Percentiles rank a stretch among this genome's conserved stretches.
These are phyloP conservation scores for Pichia membranifaciens DNA, from an alignment of 805 yeast genomes.

Conservation along the genomic window DNA sequence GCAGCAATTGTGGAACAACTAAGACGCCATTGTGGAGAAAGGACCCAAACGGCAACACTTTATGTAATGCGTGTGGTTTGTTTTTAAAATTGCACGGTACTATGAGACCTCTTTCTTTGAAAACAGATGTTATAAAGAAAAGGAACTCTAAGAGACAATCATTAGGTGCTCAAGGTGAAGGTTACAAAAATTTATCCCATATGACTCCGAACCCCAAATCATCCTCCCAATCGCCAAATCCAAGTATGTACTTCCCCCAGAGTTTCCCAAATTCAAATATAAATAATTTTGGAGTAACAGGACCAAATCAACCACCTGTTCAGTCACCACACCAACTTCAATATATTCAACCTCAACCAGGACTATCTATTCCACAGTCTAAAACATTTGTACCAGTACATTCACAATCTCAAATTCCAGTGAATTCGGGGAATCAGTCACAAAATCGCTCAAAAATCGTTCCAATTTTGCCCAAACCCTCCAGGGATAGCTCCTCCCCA, in stretches of 20 bases:
- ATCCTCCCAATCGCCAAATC: slow-evolving; percentile 1
- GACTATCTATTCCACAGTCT: background rate
- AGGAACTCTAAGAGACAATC: slow-evolving; percentile 42
- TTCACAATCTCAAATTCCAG: slow-evolving; percentile 1
- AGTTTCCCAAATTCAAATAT: slow-evolving; percentile 7
- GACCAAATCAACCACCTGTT: background rate
- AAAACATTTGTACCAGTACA: background rate
- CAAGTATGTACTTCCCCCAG: slow-evolving; percentile 6
- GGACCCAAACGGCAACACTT: slow-evolving; percentile 52
- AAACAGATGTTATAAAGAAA: slow-evolving; percentile 71
- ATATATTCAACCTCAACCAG: background rate
- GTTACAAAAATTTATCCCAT: slow-evolving; percentile 13
- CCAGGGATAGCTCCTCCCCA: slow-evolving; percentile 21
- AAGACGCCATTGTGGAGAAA: slow-evolving; percentile 61
- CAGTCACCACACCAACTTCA: slow-evolving; percentile 10
- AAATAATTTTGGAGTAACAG: background rate
- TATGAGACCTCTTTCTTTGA: slow-evolving; percentile 48
- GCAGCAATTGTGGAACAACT: slow-evolving; percentile 52
- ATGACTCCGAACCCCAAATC: slow-evolving; percentile 4
- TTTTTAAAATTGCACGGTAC: slow-evolving; percentile 58
- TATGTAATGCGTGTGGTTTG: slow-evolving; percentile 61
- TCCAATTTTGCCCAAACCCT: slow-evolving; percentile 32
- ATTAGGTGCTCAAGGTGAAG: slow-evolving; percentile 16
- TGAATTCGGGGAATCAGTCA: background rate
- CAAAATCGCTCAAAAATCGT: slow-evolving; percentile 25